Conservation (phyloP, 2,329 filamentous ascomycete genomes). For the Biscogniauxia mediterranea region DNA sequence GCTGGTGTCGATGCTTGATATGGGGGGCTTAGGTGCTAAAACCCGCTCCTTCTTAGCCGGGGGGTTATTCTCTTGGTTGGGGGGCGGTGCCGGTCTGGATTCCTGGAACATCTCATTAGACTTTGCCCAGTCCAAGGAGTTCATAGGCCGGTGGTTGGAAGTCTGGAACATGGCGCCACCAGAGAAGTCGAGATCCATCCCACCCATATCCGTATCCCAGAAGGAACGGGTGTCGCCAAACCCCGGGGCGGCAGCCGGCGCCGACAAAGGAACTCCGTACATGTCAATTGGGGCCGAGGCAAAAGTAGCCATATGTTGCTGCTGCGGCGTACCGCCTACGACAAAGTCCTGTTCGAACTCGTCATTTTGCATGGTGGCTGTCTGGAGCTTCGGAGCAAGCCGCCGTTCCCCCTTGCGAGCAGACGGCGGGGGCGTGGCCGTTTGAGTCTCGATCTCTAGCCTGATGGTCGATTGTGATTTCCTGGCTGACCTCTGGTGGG, state of each 20-base stretch:
- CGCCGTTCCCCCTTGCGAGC: slow-evolving; percentile 54
- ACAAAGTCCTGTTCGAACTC: slow-evolving; percentile 52
- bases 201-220: slow-evolving; percentile 57
- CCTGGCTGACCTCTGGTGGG: slow-evolving; percentile 39
- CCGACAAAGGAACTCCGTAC: slow-evolving; percentile 61
- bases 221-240: slow-evolving; percentile 46
- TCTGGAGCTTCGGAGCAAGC: slow-evolving; percentile 49
- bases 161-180: slow-evolving; percentile 45
- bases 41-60: slow-evolving; percentile 42
- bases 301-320: slow-evolving; percentile 47
- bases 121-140: slow-evolving; percentile 57
- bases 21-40: slow-evolving; percentile 50
- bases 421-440: slow-evolving; percentile 60
- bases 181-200: slow-evolving; percentile 60
- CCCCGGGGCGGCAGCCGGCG: slow-evolving; percentile 47
- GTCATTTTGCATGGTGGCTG: slow-evolving; percentile 57
- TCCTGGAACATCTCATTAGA: slow-evolving; percentile 56
- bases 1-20: slow-evolving; percentile 40
- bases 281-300: slow-evolving; percentile 51
- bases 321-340: slow-evolving; percentile 46
- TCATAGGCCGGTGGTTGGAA: slow-evolving; percentile 45
- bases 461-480: slow-evolving; percentile 44
- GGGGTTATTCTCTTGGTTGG: slow-evolving; percentile 37
- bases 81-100: slow-evolving; percentile 34
- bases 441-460: slow-evolving; percentile 45